These are phyloP conservation scores for Naganishia onofrii DNA, from an alignment of 768 basidiomycete genomes.

Conservation along the genomic window DNA sequence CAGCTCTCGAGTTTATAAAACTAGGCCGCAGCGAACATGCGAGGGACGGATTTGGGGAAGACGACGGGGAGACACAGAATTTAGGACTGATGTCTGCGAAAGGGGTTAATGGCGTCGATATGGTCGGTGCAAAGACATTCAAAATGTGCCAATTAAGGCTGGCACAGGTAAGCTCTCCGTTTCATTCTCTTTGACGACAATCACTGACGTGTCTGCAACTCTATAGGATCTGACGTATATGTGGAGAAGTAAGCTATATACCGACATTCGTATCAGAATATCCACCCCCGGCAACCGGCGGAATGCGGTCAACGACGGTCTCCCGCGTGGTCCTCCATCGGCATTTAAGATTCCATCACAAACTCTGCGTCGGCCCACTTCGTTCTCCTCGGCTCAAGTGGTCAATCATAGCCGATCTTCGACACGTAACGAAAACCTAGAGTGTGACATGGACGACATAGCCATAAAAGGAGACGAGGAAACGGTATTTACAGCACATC, in stretches of 20 bases:
- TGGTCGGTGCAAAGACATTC: conserved; percentile 53
- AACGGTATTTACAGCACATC: conserved; percentile 78
- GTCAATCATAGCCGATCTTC: conserved; percentile 35
- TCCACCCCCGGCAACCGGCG: conserved; percentile 54
- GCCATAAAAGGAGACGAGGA: conserved; percentile 20
- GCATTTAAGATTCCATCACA: neutral
- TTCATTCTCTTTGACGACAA: too few species aligned
- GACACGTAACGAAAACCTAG: conserved; percentile 46
- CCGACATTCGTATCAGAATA: conserved; percentile 70
- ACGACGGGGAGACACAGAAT: conserved; percentile 50
- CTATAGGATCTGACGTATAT: conserved; percentile 78
- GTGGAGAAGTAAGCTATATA: conserved; percentile 93
- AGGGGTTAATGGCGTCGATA: conserved; percentile 53
- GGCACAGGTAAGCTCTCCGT: conserved; percentile 12
- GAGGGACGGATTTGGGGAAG: neutral
- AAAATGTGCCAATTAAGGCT: conserved; percentile 67
- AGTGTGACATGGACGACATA: conserved; percentile 60
- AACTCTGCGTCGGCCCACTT: conserved; percentile 15
- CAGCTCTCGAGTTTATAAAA: neutral
- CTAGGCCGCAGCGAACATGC: conserved; percentile 53
- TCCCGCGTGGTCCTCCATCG: neutral
- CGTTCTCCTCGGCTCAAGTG: conserved; percentile 22
- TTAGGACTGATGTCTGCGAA: conserved; percentile 69
- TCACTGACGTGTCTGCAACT: neutral
- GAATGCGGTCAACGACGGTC: conserved; percentile 54